Base-by-base conservation (phyloP, 495 filamentous ascomycete genomes). In the Aspergillus cavernicola region DNA sequence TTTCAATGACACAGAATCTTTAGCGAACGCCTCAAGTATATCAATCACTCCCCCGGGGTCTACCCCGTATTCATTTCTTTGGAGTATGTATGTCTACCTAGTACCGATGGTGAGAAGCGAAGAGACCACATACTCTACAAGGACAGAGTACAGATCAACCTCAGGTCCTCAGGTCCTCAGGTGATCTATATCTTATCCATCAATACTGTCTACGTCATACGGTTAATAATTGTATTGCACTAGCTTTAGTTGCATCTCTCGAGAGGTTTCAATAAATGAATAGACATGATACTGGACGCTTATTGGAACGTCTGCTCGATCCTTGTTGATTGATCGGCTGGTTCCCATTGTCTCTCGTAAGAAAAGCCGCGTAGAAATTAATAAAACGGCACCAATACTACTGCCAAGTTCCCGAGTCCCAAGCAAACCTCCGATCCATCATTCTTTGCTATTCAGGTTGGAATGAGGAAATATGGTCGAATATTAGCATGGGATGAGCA, bases 11-110 rank as follows among this genome's bases (percentile, higher is more conserved):
- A 46, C 11, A 20, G 16, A 22, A 11, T 32, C 29, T 6, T 19
- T 15, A 28, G 3, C 23, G 26, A 46, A 33, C 29, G 43, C 43
- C 24, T 46, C 43, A 46, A 18, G 29, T 46, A 46, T 33, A 46
- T 33, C 43, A 46, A 23, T 10, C 39, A 33, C 12, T 45, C 3
- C 13, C 29, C 18, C 18, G 7, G 20, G 22, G 8, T 22, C 7
- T 22, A 9, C 38, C 6, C 16, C 18, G 9, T 22, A n/a, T 6
- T 40, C 38, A 22, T 22, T 40, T 13, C 4, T 40, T 2, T 18
- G 4, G 15, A 23, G n/a, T n/a, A n/a, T 10, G 19, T 9, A 10
- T 22, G 38, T 6, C 10, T 40, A 18, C 31, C 11, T 4, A 10
- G 7, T 13, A n/a, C 6, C 6, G 9, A 28, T n/a, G 26, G 26